Percentiles rank a stretch among this genome's conserved stretches.
Conservation (phyloP, 176 grass and related monocot genomes). For the Hordeum marinum region DNA sequence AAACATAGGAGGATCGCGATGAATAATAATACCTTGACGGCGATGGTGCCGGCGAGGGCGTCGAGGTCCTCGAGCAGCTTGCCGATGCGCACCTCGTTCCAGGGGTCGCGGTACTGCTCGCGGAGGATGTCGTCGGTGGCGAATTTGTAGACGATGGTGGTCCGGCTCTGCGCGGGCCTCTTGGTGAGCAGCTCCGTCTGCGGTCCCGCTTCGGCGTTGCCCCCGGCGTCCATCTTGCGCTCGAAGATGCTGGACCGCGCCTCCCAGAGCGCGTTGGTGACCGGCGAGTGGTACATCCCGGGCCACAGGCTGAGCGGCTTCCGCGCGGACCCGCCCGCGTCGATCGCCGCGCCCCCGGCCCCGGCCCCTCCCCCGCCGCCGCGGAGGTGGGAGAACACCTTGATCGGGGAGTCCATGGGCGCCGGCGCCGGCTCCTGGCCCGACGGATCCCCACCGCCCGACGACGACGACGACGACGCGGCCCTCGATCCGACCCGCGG, state of each 20-base stretch:
- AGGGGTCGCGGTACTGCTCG: slow-evolving; percentile 83
- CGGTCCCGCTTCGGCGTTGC: background rate
- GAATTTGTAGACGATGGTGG: slow-evolving; percentile 79
- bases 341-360: slow-evolving; percentile 23
- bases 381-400: slow-evolving; percentile 33
- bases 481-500: background rate
- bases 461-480: background rate
- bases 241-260: slow-evolving; percentile 95
- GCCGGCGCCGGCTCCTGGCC: background rate
- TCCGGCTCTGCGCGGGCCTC: slow-evolving; percentile 76
- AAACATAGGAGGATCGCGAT: background rate
- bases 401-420: slow-evolving; percentile 53
- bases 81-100: slow-evolving; percentile 86
- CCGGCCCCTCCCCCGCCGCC: background rate
- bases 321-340: slow-evolving; percentile 61
- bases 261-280: slow-evolving; percentile 93
- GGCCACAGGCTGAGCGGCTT: slow-evolving; percentile 92
- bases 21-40: slow-evolving; percentile 60
- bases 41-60: slow-evolving; percentile 87
- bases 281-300: slow-evolving; percentile 97
- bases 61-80: slow-evolving; percentile 97
- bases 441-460: slow-evolving; percentile 23
- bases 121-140: slow-evolving; percentile 75
- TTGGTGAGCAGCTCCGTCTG: slow-evolving; percentile 79
- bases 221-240: slow-evolving; percentile 54